Evolutionary conservation across 148 eudicot genomes (phyloP).

Genomic region (Polygonum maritimum): DNA sequence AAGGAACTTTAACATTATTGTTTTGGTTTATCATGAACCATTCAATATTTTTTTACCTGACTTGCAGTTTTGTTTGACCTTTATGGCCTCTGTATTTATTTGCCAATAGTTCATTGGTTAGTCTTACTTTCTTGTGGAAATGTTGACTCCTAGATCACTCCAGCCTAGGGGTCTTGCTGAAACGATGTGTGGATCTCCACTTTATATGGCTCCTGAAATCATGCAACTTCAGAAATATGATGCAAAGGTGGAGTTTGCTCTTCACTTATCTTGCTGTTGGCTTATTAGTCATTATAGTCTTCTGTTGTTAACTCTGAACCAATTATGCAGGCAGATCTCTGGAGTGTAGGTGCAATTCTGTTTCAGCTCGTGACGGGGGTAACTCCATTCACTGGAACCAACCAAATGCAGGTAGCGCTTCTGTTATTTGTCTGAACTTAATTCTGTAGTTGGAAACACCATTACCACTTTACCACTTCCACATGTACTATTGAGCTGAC

Average conservation of each 20-base stretch:
- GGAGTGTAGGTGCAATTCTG: conserved; percentile 96
- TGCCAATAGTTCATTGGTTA: not conserved
- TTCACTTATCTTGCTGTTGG: conserved; percentile 1
- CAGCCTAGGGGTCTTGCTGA: conserved; percentile 95
- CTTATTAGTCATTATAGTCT: not conserved
- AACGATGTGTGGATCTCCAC: conserved; percentile 94
- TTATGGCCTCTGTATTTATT: not conserved
- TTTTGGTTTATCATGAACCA: not conserved
- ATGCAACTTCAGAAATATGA: conserved; percentile 95
- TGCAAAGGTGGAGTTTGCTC: conserved; percentile 62
- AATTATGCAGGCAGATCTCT: conserved; percentile 89
- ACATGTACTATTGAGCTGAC: not conserved
- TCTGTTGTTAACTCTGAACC: conserved; percentile 23
- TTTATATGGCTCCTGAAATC: conserved; percentile 98
- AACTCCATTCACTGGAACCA: conserved; percentile 84
- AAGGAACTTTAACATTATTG: not conserved
- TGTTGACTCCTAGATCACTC: conserved; percentile 47
- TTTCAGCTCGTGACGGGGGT: conserved; percentile 88
- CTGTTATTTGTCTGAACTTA: not conserved
- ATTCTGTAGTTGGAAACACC: not conserved
- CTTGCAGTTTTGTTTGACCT: not conserved
- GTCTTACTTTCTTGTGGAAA: not conserved
- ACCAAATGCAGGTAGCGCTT: conserved; percentile 62
- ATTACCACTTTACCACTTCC: conserved; percentile 3
- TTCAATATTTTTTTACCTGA: not conserved